Percentiles rank a stretch among this genome's conserved stretches.
These are phyloP conservation scores for Rhipidocladum racemiflorum DNA, from an alignment of 176 grass and related monocot species.

Conservation along the genomic window DNA sequence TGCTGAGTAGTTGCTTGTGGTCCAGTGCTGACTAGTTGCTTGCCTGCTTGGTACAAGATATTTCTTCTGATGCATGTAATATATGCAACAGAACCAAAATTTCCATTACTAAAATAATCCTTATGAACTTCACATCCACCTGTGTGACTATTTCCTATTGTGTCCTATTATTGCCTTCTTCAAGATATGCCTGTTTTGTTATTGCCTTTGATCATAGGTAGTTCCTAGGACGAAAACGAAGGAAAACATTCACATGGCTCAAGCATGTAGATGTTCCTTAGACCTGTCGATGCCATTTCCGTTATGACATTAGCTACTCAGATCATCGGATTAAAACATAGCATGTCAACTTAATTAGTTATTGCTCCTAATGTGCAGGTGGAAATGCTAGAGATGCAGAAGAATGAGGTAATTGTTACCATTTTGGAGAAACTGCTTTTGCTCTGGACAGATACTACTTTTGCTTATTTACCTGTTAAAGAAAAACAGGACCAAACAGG, in stretches of 20 bases:
- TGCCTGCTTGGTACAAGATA: background rate
- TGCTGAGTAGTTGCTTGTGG: background rate
- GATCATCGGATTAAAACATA: background rate
- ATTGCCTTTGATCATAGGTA: background rate
- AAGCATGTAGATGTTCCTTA: background rate
- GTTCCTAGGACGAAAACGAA: background rate
- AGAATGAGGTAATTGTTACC: slow-evolving; percentile 62
- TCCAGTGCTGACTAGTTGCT: background rate
- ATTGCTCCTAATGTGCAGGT: slow-evolving; percentile 42
- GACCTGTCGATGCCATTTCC: background rate
- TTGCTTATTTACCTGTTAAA: slow-evolving; percentile 11
- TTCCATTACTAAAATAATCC: background rate
- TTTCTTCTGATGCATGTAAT: background rate
- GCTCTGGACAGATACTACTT: background rate
- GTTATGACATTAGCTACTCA: background rate
- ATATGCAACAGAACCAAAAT: background rate
- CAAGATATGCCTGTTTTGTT: background rate
- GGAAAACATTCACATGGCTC: background rate
- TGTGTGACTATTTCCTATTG: background rate
- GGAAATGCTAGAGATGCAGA: slow-evolving; percentile 57
- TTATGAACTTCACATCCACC: background rate
- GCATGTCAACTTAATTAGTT: background rate
- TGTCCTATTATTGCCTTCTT: background rate
- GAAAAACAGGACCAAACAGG: background rate
- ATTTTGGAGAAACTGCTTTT: background rate